phyloP scores from a whole-genome alignment of 2,329 filamentous ascomycete genomes.

The Sporothrix sp. region DNA sequence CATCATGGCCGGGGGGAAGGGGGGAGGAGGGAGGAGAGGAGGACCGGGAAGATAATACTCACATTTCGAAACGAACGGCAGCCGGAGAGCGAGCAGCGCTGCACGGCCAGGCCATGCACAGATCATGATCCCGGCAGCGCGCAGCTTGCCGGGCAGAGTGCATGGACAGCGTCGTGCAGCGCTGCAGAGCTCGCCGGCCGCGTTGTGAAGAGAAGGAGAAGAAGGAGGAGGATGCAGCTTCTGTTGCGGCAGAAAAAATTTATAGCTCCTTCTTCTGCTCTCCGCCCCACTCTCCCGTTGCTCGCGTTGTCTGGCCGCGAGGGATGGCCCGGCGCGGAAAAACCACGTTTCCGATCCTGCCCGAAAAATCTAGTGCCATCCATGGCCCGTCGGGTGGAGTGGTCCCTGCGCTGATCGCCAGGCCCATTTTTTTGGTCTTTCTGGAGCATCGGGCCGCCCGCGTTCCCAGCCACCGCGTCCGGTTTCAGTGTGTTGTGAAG shows the following conservation, averaged over 20 bases:
- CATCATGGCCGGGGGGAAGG: slow-evolving; percentile 49
- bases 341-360: neutral
- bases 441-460: slow-evolving; percentile 3
- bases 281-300: neutral
- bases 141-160: neutral
- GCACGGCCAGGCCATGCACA: neutral
- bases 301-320: neutral
- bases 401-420: neutral
- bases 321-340: neutral
- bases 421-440: neutral
- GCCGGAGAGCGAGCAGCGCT: neutral
- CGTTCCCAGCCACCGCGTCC: slow-evolving; percentile 1
- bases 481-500: too few relatives aligned
- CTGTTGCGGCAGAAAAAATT: slow-evolving; percentile 9
- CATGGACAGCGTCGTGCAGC: neutral
- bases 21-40: slow-evolving; percentile 2
- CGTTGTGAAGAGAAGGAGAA: neutral
- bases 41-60: neutral
- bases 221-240: neutral
- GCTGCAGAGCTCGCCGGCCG: neutral
- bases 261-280: slow-evolving; percentile 7
- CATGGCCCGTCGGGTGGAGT: too few relatives aligned
- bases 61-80: neutral
- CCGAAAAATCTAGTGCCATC: too few relatives aligned
- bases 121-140: too few relatives aligned